These are phyloP conservation scores for Neocatenulostroma microsporum DNA, from an alignment of 2,329 filamentous ascomycete genomes.

Conservation along the genomic window DNA sequence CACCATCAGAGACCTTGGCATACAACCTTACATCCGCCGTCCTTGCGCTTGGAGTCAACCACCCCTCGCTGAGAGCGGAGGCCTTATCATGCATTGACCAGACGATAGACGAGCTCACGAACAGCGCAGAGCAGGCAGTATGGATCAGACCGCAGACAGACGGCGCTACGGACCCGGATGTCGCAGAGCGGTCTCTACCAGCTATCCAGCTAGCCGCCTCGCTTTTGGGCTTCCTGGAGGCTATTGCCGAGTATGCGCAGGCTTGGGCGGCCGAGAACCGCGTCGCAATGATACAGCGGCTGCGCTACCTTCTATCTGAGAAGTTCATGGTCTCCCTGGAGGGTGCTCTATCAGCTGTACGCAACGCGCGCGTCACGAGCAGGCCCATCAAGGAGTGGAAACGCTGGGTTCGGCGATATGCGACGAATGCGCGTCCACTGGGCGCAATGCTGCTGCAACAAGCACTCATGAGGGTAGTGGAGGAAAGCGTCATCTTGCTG, in stretches of 20 bases:
- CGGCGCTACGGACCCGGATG: constrained; percentile 15
- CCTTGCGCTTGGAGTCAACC: constrained; percentile 68
- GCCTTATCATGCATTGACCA: constrained; percentile 60
- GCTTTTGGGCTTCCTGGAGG: constrained; percentile 82
- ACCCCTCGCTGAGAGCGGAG: constrained; percentile 58
- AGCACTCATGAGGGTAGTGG: constrained; percentile 77
- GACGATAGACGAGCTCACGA: constrained; percentile 65
- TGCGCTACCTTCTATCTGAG: constrained; percentile 71
- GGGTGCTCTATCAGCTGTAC: constrained; percentile 80
- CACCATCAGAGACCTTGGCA: constrained; percentile 78
- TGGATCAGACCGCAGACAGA: constrained; percentile 19
- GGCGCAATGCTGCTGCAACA: constrained; percentile 87
- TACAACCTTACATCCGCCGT: constrained; percentile 72
- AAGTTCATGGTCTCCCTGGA: constrained; percentile 79
- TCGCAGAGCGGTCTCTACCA: constrained; percentile 19
- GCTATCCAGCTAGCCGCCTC: constrained; percentile 69
- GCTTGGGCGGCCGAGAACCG: constrained; percentile 76
- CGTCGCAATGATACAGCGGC: constrained; percentile 60
- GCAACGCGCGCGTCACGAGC: constrained; percentile 64
- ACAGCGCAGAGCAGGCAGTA: constrained; percentile 49
- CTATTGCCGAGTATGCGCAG: constrained; percentile 65
- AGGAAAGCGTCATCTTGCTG: constrained; percentile 23
- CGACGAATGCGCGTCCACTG: constrained; percentile 67
- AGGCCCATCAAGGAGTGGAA: constrained; percentile 75
- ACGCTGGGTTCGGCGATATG: constrained; percentile 74